phyloP scores from a whole-genome alignment of 2,329 filamentous ascomycete species.

The Penicillium sp. region DNA sequence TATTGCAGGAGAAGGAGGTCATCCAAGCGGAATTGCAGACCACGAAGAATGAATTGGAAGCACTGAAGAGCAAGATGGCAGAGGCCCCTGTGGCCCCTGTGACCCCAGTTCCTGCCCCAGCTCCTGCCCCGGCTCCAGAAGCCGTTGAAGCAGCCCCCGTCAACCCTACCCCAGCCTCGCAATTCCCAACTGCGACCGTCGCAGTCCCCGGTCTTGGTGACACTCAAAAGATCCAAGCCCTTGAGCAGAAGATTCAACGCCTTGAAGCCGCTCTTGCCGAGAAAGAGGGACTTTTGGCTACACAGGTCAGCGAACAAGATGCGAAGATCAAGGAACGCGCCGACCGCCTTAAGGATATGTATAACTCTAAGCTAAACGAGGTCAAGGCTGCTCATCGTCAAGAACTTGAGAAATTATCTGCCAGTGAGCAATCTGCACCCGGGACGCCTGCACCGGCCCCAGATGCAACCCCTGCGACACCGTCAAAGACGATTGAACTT shows the following conservation, averaged over 20 bases:
- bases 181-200: conserved; percentile 31
- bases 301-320: conserved; percentile 53
- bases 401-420: conserved; percentile 50
- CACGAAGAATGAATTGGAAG: conserved; percentile 58
- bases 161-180: conserved; percentile 33
- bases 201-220: conserved; percentile 31
- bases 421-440: conserved; percentile 40
- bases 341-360: conserved; percentile 63
- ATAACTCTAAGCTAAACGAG: conserved; percentile 67
- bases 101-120: conserved; percentile 17
- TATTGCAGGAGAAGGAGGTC: conserved; percentile 62
- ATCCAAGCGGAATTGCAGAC: conserved; percentile 67
- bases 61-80: conserved; percentile 54
- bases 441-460: conserved; percentile 23
- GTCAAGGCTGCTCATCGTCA: conserved; percentile 51
- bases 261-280: conserved; percentile 54
- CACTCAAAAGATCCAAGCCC: conserved; percentile 58
- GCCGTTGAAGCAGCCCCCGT: conserved; percentile 48
- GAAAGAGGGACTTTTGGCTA: conserved; percentile 46
- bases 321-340: conserved; percentile 48
- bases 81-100: conserved; percentile 44
- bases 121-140: neutral
- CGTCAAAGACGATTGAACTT: conserved; percentile 35
- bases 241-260: conserved; percentile 60
- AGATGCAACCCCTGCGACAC: conserved; percentile 29